These are phyloP conservation scores for Coelastrella sp. DNA, from an alignment of 139 green algal genomes.

Conservation along the genomic window DNA sequence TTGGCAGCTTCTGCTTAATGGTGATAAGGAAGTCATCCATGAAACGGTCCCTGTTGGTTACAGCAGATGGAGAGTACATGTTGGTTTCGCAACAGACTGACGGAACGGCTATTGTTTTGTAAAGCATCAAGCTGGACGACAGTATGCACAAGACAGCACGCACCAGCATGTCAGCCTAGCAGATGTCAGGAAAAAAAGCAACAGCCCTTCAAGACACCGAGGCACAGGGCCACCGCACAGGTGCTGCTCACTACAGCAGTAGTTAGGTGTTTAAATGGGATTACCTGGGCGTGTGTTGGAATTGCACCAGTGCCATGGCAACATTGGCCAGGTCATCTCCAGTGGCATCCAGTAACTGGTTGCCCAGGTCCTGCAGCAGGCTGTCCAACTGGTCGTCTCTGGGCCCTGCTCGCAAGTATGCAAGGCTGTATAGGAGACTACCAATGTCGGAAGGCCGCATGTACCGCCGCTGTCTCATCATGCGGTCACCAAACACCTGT, in stretches of 20 bases:
- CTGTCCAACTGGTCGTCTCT: background rate
- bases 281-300: slow-evolving; percentile 34
- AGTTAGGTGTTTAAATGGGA: too few species aligned
- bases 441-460: slow-evolving; percentile 3
- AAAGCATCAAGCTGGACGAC: too few species aligned
- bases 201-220: too few species aligned
- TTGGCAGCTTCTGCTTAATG: slow-evolving; percentile 30
- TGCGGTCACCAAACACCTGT: background rate
- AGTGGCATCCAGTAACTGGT: background rate
- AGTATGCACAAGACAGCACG: too few species aligned
- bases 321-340: slow-evolving; percentile 45
- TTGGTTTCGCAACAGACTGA: background rate
- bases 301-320: slow-evolving; percentile 44
- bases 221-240: too few species aligned
- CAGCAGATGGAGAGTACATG: background rate
- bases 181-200: too few species aligned
- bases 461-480: slow-evolving; percentile 16
- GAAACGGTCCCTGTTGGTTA: slow-evolving; percentile 34
- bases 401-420: slow-evolving; percentile 27
- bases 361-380: slow-evolving; percentile 30
- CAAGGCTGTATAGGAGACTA: slow-evolving; percentile 43
- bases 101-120: too few species aligned
- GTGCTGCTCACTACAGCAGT: too few species aligned
- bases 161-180: too few species aligned
- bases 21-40: slow-evolving; percentile 42